Evolutionary conservation across 495 filamentous ascomycete genomes (phyloP).

Genomic region (Glarea lozoyensis): DNA sequence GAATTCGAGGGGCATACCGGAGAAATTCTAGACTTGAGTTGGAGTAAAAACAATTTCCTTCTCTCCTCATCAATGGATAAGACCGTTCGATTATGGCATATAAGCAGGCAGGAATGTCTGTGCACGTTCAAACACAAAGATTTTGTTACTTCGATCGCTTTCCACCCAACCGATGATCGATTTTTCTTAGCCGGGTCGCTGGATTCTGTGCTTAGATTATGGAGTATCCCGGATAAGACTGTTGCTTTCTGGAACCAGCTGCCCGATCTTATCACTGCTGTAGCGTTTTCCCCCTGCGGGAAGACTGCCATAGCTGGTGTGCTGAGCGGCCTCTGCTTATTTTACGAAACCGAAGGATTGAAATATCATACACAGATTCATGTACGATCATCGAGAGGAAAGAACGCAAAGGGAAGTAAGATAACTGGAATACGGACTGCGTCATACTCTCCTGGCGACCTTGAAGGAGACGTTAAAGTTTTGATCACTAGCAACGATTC

Average conservation of each 20-base stretch:
- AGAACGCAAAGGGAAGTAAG: constrained; percentile 93
- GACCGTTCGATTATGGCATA: constrained; percentile 92
- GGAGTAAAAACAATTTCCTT: constrained; percentile 99
- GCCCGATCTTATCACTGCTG: constrained; percentile 80
- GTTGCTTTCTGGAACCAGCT: constrained; percentile 80
- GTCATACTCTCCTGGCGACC: constrained; percentile 45
- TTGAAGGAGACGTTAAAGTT: constrained; percentile 70
- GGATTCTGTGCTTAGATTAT: constrained; percentile 84
- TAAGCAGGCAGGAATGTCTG: constrained; percentile 75
- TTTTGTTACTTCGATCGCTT: constrained; percentile 89
- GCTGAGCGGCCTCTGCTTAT: constrained; percentile 75
- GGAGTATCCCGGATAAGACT: constrained; percentile 95
- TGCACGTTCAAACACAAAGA: constrained; percentile 96
- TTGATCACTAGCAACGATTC: constrained; percentile 95
- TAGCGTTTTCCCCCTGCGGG: constrained; percentile 89
- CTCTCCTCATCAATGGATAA: constrained; percentile 93
- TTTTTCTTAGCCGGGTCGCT: constrained; percentile 95
- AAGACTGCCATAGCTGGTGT: constrained; percentile 84
- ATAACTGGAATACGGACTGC: constrained; percentile 91
- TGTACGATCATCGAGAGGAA: constrained; percentile 79
- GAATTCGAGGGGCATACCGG: constrained; percentile 81
- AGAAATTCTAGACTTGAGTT: constrained; percentile 85
- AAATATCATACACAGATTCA: constrained; percentile 79
- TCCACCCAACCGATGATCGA: constrained; percentile 90
- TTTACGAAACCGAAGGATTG: constrained; percentile 92